Evolutionary conservation across 768 basidiomycete species (phyloP).

Genomic region (Russula abietina): DNA sequence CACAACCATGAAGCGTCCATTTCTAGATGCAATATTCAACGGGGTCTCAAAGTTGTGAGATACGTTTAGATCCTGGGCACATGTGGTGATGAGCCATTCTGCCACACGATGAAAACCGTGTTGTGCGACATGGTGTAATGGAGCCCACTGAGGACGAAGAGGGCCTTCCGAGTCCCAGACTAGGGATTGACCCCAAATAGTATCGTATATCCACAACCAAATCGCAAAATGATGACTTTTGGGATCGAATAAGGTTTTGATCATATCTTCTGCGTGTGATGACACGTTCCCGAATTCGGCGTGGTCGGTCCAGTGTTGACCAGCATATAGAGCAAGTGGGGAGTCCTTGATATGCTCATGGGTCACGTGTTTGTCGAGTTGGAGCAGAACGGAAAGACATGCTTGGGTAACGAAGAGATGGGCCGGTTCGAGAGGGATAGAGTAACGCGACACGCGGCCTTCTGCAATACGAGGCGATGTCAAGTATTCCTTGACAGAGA

Average conservation of each 20-base stretch:
- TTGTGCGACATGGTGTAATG: neutral
- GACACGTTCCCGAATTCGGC: neutral
- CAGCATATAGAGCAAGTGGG: neutral
- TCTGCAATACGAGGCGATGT: neutral
- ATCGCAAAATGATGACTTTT: neutral
- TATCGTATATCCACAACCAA: neutral
- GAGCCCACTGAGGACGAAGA: neutral
- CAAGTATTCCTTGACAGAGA: neutral
- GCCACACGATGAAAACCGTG: neutral
- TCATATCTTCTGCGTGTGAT: neutral
- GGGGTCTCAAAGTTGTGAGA: no score
- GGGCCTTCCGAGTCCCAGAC: accelerated
- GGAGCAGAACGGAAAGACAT: neutral
- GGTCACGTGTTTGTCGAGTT: neutral
- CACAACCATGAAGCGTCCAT: no score
- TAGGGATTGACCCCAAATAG: neutral
- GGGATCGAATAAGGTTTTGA: neutral
- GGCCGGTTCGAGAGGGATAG: neutral
- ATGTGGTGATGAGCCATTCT: neutral
- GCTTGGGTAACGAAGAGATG: neutral
- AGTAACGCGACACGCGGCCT: neutral
- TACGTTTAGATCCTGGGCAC: no score
- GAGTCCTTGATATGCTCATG: neutral
- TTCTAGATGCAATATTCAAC: no score
- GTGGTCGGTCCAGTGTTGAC: neutral